Base-by-base conservation (phyloP, 2,329 filamentous ascomycete genomes). In the Exophiala alcalophila region DNA sequence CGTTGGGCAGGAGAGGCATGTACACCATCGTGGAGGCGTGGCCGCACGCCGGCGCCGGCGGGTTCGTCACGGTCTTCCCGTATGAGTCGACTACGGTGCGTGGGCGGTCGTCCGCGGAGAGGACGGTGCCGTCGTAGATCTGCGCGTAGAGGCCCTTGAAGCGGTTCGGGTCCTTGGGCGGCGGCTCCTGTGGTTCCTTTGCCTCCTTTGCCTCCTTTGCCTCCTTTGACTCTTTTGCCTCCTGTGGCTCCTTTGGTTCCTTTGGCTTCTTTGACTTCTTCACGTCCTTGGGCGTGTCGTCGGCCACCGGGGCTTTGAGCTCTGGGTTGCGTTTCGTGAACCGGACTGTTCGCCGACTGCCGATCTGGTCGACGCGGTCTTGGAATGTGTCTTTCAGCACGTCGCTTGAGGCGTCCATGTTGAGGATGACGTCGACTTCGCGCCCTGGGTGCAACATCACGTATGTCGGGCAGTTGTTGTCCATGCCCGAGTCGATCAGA, bases 391-490 rank as follows among this genome's bases (percentile, higher is more conserved):
- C 46, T 19, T 49, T 49, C 33, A 45, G 26, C 18, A 49, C 41
- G 15, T 49, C 46, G 18, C 36, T 41, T n/a, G 46, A 49, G 3
- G 46, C 41, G 18, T 49, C 46, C 46, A 49, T 45, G 28, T 49
- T 45, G 18, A 49, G n/a, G 10, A 49, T 44, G 10, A 49, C 31
- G 39, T 49, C 46, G 7, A 49, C 41, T 11, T 38, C 11, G 19
- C 46, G 41, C 11, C 27, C 20, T 10, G 46, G 46, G 19, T 49
- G 46, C 21, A 45, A 12, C 36, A 49, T 40, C 20, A 49, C 41
- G 25, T 49, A 49, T 5, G 41, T 45, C n/a, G 46, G 46, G 27
- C 46, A 49, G 28, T 49, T 49, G 31, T 49, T 49, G 41, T 49
- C 46, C 41, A 49, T 44, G 5, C 46, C 41, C 6, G 36, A 37